Base-by-base conservation (phyloP, 768 basidiomycete species). In the Collybiopsis confluens region DNA sequence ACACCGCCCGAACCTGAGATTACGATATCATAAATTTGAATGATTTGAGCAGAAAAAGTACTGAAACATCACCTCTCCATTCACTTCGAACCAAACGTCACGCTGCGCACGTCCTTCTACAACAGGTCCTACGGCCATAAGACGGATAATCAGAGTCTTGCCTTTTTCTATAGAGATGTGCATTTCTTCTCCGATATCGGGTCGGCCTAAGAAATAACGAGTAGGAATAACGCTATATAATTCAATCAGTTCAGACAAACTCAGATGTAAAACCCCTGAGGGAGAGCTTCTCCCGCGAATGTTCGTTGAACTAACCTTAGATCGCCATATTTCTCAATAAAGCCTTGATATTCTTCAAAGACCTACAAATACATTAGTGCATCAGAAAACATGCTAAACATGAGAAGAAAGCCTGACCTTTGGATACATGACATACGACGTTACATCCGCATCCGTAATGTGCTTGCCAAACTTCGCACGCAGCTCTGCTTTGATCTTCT, bases 41-140 rank as follows among this genome's bases (percentile, higher is more conserved):
- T 61, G 36, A 38, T 33, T 50, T 50, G 48, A 24, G 10, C 27
- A 8, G 20, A 20, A 40, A 23, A 54, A 30, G 27, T 26, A 45
- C 50, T 50, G 47, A 47, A 46, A 49, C 55, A 73, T 65, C 65
- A 90, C 90, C 79, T 96, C 92, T 71, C 94, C 94, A 62, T 96
- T 96, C 56, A 96, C 90, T 77, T 98, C 96, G 66, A 98, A 96
- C 90, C 96, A 97, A 55, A 96, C 92, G 68, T 98, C 95, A 62
- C 96, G 86, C 64, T 92, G 90, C 21, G 95, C 92, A 61, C 84
- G 88, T 35, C 89, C 89, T 68, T 93, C 86, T 49, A 96, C 88
- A 51, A 98, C 89, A 54, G 93, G 90, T 18, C 96, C 94, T 45
- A 95, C 81, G 26, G 97, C 97, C 82, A 99, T 88, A 63, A 98